phyloP scores from a whole-genome alignment of 495 filamentous ascomycete species.

The Terfezia boudieri region DNA sequence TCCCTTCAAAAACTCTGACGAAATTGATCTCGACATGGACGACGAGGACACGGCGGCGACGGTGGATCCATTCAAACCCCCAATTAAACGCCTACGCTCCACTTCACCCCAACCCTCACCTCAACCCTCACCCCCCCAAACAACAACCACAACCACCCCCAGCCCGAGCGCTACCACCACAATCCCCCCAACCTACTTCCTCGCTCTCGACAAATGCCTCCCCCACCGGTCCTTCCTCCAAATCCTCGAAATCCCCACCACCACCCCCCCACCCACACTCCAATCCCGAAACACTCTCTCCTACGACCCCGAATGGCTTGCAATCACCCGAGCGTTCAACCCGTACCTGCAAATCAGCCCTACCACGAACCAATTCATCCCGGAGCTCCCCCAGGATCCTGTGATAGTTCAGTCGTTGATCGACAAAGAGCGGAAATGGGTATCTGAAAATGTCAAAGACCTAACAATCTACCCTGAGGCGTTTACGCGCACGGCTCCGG shows the following conservation, averaged over 20 bases:
- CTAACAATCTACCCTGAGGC: constrained; percentile 43
- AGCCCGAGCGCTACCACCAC: constrained; percentile 5
- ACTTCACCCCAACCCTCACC: constrained; percentile 22
- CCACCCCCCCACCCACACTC: constrained; percentile 6
- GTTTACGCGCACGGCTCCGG: constrained; percentile 54
- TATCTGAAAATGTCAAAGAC: constrained; percentile 46
- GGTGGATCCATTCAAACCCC: not conserved
- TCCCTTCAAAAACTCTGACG: constrained; percentile 23
- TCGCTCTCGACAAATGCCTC: constrained; percentile 77
- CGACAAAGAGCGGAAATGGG: constrained; percentile 30
- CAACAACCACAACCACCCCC: constrained; percentile 3
- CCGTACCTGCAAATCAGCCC: constrained; percentile 30
- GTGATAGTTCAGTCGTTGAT: not conserved
- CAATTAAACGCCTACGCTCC: not conserved
- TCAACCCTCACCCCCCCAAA: constrained; percentile 30
- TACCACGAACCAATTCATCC: constrained; percentile 2
- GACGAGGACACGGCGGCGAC: constrained; percentile 20
- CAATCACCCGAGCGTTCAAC: constrained; percentile 67
- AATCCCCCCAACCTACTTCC: constrained; percentile 40
- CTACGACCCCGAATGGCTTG: constrained; percentile 89
- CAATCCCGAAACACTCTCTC: constrained; percentile 26
- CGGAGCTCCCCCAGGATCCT: not conserved
- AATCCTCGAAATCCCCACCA: constrained; percentile 33
- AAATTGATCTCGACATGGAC: constrained; percentile 34
- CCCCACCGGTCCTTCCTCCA: constrained; percentile 62